Base-by-base conservation (phyloP, 805 yeast species). In the Wickerhamomyces rabaulensis region DNA sequence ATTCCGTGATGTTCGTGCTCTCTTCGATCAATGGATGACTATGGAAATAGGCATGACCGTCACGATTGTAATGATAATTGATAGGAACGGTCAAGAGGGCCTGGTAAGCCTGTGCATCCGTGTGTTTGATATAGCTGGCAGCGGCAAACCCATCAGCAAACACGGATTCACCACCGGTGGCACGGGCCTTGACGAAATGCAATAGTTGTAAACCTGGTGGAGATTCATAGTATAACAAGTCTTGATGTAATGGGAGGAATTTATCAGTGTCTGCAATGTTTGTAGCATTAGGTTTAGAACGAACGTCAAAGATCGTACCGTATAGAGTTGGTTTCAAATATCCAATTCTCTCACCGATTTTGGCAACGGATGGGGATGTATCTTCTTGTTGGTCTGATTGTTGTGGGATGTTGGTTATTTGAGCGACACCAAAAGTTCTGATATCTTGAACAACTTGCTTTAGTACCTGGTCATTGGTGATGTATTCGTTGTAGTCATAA, bases 131-230 rank as follows among this genome's bases (percentile, higher is more conserved):
- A 47, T 70, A 64, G 31, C 71, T 60, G 1, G 84, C 87, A 5
- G 87, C 90, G 13, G 76, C 68, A 59, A 80, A 84, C 3, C 87
- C 77, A 62, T 86, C 95, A 12, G 80, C 79, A 67, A 83, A 86
- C 12, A 80, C 63, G 41, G 79, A 82, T 52, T 82, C 87, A 10
- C 90, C 92, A 12, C 88, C 90, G 9, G 54, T 53, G 10, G 83
- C 76, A 19, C 57, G 59, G 55, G 79, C 78, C 41, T 71, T 63
- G 33, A 80, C 73, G 44, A 78, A 73, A 54, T 86, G 94, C 39
- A 86, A 69, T 36, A 84, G 61, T 62, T 86, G 91, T 39, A 86
- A 65, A 0, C 92, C 92, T 1, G 95, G 95, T 3, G 91, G 91
- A 10, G 89, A 79, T 60, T 86, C 91, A 58, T 84, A 80, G 65